Evolutionary conservation across 2,329 filamentous ascomycete genomes (phyloP).

Genomic region (Stagonosporopsis cucurbitacearum): DNA sequence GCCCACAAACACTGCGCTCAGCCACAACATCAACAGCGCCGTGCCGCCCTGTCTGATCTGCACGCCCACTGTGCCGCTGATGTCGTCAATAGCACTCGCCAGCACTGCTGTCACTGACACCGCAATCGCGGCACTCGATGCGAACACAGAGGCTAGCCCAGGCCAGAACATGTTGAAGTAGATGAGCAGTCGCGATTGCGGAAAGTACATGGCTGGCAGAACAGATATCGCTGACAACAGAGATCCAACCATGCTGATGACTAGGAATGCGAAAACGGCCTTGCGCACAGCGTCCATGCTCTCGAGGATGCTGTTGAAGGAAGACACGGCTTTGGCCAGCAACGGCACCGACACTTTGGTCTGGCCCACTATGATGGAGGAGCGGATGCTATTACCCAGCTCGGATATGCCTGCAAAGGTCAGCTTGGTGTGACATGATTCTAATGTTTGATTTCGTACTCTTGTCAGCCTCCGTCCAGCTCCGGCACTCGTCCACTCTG

Average conservation of each 20-base stretch:
- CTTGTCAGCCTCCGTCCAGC: conserved; percentile 16
- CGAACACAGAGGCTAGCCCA: conserved; percentile 12
- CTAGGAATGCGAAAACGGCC: conserved; percentile 26
- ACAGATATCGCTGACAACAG: conserved; percentile 18
- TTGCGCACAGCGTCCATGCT: conserved; percentile 13
- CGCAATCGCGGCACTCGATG: conserved; percentile 25
- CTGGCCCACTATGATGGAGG: conserved; percentile 22
- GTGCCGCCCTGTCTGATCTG: conserved; percentile 16
- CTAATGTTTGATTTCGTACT: background rate
- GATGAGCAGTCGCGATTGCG: conserved; percentile 29
- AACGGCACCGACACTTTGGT: conserved; percentile 27
- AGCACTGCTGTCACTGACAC: conserved; percentile 18
- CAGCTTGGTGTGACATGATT: background rate
- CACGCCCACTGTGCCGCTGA: conserved; percentile 21
- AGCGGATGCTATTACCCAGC: conserved; percentile 11
- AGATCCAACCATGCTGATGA: conserved; percentile 24
- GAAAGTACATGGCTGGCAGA: conserved; percentile 29
- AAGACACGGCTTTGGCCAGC: conserved; percentile 15
- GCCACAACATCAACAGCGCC: conserved; percentile 29
- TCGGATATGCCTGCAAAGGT: conserved; percentile 14
- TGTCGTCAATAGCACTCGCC: conserved; percentile 2
- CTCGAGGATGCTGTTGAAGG: conserved; percentile 7
- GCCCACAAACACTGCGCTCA: conserved; percentile 21
- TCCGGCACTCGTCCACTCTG: conserved; percentile 16
- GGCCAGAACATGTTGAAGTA: conserved; percentile 28